Conservation (phyloP, 176 grass and related monocot species). For the Musa beccarii region DNA sequence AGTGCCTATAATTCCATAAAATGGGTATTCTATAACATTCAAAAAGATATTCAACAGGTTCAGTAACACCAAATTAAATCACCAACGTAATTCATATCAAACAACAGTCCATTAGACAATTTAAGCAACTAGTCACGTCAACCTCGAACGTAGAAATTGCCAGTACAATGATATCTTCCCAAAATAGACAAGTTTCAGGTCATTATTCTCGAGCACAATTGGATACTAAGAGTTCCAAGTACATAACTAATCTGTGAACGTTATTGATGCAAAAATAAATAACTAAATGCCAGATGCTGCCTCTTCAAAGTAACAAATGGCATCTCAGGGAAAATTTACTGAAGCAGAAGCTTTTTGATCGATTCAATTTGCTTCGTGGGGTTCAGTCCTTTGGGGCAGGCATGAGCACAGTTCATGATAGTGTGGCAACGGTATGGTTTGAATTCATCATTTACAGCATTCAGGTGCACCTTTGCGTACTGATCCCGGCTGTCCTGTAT, state of each 20-base stretch:
- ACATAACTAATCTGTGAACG: too few relatives aligned
- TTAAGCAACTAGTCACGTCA: not conserved
- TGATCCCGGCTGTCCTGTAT: constrained; percentile 97
- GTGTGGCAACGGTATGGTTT: constrained; percentile 90
- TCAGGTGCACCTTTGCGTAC: constrained; percentile 78
- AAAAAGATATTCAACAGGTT: not conserved
- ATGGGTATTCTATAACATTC: too few relatives aligned
- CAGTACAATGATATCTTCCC: not conserved
- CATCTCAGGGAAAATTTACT: not conserved
- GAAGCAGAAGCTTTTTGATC: constrained; percentile 84
- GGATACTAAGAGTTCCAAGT: not conserved
- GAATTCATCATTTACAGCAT: constrained; percentile 86
- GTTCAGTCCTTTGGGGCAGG: constrained; percentile 91
- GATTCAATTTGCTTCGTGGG: constrained; percentile 79
- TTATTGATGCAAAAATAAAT: not conserved
- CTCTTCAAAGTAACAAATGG: not conserved
- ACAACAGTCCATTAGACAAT: not conserved
- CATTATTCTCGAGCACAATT: not conserved
- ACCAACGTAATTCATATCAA: not conserved
- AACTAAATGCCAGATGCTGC: not conserved
- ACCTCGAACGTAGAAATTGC: not conserved
- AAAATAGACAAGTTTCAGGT: not conserved
- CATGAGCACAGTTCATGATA: constrained; percentile 87
- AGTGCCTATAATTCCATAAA: not conserved
- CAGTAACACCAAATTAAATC: not conserved